Conservation (phyloP, 371 early-diverging fungal genomes). For the Syncephalastrum sp. region DNA sequence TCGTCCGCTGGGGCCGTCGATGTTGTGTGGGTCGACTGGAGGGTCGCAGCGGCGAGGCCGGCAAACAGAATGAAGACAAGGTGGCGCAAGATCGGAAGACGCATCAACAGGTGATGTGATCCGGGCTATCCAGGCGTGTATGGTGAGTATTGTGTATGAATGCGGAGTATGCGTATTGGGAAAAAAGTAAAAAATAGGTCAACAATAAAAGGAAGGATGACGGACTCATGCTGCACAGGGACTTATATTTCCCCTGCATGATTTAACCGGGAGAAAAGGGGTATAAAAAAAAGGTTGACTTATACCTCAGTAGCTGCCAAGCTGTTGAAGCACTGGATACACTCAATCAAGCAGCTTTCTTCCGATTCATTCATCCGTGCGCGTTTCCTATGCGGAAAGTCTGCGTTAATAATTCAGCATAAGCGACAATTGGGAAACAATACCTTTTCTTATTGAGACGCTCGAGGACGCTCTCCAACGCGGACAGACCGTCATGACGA, state of each 20-base stretch:
- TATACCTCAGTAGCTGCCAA: constrained; percentile 60
- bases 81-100: constrained; percentile 34
- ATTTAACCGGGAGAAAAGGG: neutral
- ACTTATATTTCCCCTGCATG: constrained; percentile 4
- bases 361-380: constrained; percentile 18
- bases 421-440: neutral
- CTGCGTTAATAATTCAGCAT: neutral
- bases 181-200: constrained; percentile 4
- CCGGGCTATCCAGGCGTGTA: constrained; percentile 42
- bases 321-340: constrained; percentile 57
- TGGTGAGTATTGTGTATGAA: no score
- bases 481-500: constrained; percentile 44
- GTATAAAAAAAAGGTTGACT: neutral
- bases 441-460: constrained; percentile 52
- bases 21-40: no score
- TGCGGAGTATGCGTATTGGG: no score
- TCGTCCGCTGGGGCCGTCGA: no score
- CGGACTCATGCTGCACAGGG: constrained; percentile 4
- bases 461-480: constrained; percentile 56
- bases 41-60: constrained; percentile 7
- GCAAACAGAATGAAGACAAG: constrained; percentile 25
- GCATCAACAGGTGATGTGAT: constrained; percentile 49
- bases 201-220: constrained; percentile 4
- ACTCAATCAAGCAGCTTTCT: constrained; percentile 48
- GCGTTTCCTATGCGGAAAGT: constrained; percentile 3